A percentile compares a stretch with the other conserved stretches of the same genome.
phyloP scores from a whole-genome alignment of 2,329 filamentous ascomycete species.

The Daldinia sp. region DNA sequence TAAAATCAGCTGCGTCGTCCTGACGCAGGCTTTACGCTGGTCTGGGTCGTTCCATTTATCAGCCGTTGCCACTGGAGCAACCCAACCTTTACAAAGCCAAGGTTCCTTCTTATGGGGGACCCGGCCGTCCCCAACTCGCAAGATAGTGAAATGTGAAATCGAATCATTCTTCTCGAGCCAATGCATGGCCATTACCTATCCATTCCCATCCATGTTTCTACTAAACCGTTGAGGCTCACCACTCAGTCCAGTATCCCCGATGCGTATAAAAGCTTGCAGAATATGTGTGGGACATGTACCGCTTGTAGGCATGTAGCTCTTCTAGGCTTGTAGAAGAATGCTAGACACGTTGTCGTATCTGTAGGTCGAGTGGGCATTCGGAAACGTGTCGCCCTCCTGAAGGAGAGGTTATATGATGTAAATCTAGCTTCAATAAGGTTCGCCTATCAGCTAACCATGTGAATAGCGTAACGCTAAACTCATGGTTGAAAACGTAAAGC shows the following conservation, averaged over 20 bases:
- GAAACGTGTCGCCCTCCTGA: neutral
- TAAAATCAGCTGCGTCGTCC: conserved; percentile 32
- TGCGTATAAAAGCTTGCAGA: neutral
- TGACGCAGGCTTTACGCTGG: conserved; percentile 39
- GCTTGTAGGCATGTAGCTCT: neutral
- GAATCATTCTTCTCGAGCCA: conserved; percentile 11
- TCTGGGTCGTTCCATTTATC: conserved; percentile 33
- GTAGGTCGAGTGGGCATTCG: neutral
- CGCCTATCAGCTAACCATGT: conserved; percentile 19
- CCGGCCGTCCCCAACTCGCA: conserved; percentile 1
- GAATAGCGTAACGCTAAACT: conserved; percentile 17
- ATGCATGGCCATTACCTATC: neutral
- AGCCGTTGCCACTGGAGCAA: conserved; percentile 30
- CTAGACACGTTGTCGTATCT: conserved; percentile 13
- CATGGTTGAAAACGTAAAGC: conserved; percentile 11
- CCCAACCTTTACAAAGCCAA: conserved; percentile 23
- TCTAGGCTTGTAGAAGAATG: conserved; percentile 1
- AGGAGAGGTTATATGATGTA: conserved; percentile 24
- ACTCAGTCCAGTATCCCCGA: neutral
- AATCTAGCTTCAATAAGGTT: conserved; percentile 16
- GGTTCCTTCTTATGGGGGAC: conserved; percentile 6
- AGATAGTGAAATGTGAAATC: conserved; percentile 4
- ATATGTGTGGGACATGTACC: conserved; percentile 5
- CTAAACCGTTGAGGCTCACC: conserved; percentile 3
- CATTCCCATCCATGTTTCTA: neutral